Percentiles rank a stretch among this genome's conserved stretches.
Evolutionary conservation across 345 rosid genomes (phyloP).

Genomic region (Murraya paniculata): DNA sequence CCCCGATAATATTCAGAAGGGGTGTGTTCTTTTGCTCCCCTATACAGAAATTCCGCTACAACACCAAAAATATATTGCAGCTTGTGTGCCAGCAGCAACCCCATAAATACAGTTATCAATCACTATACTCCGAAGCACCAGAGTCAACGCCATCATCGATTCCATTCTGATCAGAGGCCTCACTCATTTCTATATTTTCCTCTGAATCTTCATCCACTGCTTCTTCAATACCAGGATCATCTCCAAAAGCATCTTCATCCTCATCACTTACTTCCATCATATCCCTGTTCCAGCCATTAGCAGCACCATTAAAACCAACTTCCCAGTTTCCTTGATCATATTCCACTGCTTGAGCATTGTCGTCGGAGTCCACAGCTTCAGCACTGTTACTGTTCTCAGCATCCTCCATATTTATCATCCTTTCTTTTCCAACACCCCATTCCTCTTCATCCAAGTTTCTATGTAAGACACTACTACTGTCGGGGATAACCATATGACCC

Average conservation of each 20-base stretch:
- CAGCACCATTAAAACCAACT: constrained; percentile 22
- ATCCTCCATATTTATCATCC: constrained; percentile 40
- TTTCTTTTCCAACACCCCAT: constrained; percentile 39
- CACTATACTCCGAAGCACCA: constrained; percentile 69
- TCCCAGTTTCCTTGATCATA: constrained; percentile 64
- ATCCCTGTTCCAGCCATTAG: constrained; percentile 52
- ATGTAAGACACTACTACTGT: constrained; percentile 1
- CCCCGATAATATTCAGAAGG: neutral
- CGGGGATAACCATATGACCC: constrained; percentile 22
- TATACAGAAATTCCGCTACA: constrained; percentile 17
- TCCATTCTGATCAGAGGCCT: constrained; percentile 44
- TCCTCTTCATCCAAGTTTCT: constrained; percentile 33
- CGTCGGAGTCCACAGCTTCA: constrained; percentile 64
- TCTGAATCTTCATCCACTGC: constrained; percentile 44
- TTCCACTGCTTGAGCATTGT: constrained; percentile 48
- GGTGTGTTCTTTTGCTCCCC: neutral
- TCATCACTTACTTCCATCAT: constrained; percentile 53
- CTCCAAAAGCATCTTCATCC: constrained; percentile 48
- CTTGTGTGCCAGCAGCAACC: neutral
- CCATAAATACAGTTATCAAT: constrained; percentile 24
- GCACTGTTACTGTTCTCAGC: constrained; percentile 60
- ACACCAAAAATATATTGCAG: constrained; percentile 22
- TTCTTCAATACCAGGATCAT: constrained; percentile 31
- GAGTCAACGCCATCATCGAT: constrained; percentile 46
- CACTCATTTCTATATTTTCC: constrained; percentile 44